These are phyloP conservation scores for Cytospora paraplurivora DNA, from an alignment of 2,329 filamentous ascomycete genomes.

Conservation along the genomic window DNA sequence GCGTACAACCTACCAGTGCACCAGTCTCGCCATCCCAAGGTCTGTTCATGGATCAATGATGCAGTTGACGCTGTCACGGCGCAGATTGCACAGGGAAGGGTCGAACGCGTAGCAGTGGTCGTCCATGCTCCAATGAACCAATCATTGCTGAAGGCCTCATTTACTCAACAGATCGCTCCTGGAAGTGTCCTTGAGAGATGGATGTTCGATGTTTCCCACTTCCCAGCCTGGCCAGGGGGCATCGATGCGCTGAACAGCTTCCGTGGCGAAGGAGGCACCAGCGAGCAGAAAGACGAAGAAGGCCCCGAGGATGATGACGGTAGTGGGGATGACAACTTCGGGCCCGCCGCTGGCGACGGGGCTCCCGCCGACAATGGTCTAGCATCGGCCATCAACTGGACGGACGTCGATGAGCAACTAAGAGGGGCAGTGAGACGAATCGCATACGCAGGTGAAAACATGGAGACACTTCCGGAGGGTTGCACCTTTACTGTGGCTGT, in stretches of 20 bases:
- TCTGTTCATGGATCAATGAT: constrained; percentile 84
- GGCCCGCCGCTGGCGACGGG: constrained; percentile 14
- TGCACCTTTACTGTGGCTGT: constrained; percentile 79
- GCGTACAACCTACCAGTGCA: constrained; percentile 84
- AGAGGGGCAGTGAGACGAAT: constrained; percentile 67
- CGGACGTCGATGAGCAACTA: constrained; percentile 72
- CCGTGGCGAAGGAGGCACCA: constrained; percentile 31
- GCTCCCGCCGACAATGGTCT: constrained; percentile 25
- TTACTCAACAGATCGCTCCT: constrained; percentile 30
- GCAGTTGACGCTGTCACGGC: constrained; percentile 71
- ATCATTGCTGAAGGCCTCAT: constrained; percentile 26
- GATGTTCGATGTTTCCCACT: constrained; percentile 59
- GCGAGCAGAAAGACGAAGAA: constrained; percentile 31
- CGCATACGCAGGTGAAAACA: constrained; percentile 58
- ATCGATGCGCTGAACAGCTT: constrained; percentile 37
- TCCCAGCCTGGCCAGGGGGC: constrained; percentile 50
- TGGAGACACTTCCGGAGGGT: constrained; percentile 59
- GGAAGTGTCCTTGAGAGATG: constrained; percentile 59
- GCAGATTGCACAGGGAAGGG: constrained; percentile 64
- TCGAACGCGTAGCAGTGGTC: constrained; percentile 51
- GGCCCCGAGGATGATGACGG: constrained; percentile 28
- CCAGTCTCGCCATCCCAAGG: constrained; percentile 81
- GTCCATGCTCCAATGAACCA: constrained; percentile 43
- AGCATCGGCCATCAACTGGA: constrained; percentile 47
- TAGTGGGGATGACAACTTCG: constrained; percentile 22